Percentiles rank a stretch among this genome's conserved stretches.
These are phyloP conservation scores for Fragilaria crotonensis DNA, from an alignment of 108 stramenopile species.

Conservation along the genomic window DNA sequence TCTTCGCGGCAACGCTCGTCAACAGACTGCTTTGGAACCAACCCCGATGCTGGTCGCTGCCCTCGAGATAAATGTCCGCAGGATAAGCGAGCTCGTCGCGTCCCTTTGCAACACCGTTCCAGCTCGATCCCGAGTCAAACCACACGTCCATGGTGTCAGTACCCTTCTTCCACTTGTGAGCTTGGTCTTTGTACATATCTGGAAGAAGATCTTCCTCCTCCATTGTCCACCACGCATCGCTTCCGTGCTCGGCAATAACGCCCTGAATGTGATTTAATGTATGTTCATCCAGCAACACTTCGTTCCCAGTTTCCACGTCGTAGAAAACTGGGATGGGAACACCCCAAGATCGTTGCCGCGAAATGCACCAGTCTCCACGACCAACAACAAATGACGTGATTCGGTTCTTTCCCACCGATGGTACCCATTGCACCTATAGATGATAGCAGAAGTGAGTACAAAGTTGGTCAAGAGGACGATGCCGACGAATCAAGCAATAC, in stretches of 20 bases:
- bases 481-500: neutral
- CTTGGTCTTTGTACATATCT: constrained; percentile 64
- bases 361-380: constrained; percentile 98
- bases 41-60: constrained; percentile 96
- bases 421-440: constrained; percentile 88
- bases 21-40: constrained; percentile 99
- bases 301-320: constrained; percentile 71
- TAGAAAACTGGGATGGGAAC: constrained; percentile 99
- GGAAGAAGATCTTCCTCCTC: constrained; percentile 87
- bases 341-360: constrained; percentile 97
- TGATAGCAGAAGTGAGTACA: neutral
- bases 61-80: constrained; percentile 89
- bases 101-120: constrained; percentile 87
- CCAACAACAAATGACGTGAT: constrained; percentile 80
- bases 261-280: constrained; percentile 78
- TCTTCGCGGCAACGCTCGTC: constrained; percentile 88
- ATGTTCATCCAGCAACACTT: constrained; percentile 81
- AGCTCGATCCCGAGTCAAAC: constrained; percentile 98
- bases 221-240: constrained; percentile 96
- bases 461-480: neutral
- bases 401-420: constrained; percentile 88
- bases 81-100: constrained; percentile 85
- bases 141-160: constrained; percentile 99
- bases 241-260: constrained; percentile 85
- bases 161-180: constrained; percentile 92